Base-by-base conservation (phyloP, 345 rosid genomes). In the Lepidium aucheri region DNA sequence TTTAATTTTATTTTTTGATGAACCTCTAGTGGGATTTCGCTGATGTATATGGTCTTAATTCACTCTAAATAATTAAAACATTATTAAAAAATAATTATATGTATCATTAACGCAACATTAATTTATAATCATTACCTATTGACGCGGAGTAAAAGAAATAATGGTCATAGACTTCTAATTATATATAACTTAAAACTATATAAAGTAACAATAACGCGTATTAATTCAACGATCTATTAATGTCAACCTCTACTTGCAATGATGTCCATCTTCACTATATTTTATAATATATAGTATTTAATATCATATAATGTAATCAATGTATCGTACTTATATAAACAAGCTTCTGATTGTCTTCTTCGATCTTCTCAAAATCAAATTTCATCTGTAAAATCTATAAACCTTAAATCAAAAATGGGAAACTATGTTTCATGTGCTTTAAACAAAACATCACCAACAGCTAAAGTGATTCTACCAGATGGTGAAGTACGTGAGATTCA, bases 381-480 rank as follows among this genome's bases (percentile, higher is more conserved):
- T 26, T 16, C 9, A 43, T 20, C 38, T 7, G 15, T 54, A n/a
- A 6, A 43, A 39, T 41, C 43, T 51, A 17, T 39, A 3, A 12
- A 41, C 33, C 17, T 15, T 6, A 42, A 42, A 15, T 24, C 42
- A 45, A 47, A 22, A 51, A 86, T 92, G 98, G 98, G 98, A 2
- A 89, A 87, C 73, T 82, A 84, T 67, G 81, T 80, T 52, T 87
- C 96, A 18, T 89, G 96, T 76, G 69, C 77, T 9, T 68, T 89
- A 22, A 51, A 76, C 13, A 68, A 42, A 26, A 59, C 67, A 8
- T 77, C 72, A 62, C 35, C 72, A 12, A 62, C 79, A 1, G 75
- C 80, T 0, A 78, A 81, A 63, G 91, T 87, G 40, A 44, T 92
- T 26, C 76, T 89, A 38, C 96, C 96, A 0, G 67, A 75, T 53